Evolutionary conservation across 2,329 filamentous ascomycete species (phyloP), one percentile per base, ranked within the genome.

Genomic region (Metarhizium album): DNA sequence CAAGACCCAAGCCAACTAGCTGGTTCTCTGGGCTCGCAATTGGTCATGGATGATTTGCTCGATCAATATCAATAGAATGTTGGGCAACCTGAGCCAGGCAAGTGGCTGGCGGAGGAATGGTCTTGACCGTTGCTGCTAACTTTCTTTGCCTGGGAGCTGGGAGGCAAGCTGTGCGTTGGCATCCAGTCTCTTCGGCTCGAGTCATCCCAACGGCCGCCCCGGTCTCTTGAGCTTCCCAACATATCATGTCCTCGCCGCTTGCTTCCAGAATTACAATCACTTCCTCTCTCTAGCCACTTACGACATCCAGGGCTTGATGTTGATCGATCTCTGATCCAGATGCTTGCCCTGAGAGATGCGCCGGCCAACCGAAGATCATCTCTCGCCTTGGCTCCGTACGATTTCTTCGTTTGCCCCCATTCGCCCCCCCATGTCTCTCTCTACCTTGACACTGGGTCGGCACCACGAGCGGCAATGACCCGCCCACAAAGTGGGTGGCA

Each of bases 401-500:
- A 5, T 6, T 40, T 11, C 16, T 18, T 18, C 37, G 16, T n/a
- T 40, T 22, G 11, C 37, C 37, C 37, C 37, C 37, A 9, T 18
- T 3, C n/a, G 18, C 16, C 37, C 16, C 16, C n/a, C 37, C n/a
- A 20, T 20, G 16, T 18, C 18, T 40, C n/a, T 40, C 37, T 40
- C 18, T 9, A 20, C 6, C 8, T 18, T 18, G 6, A 46, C 24
- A 13, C 14, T 46, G 29, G 37, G 27, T 13, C 27, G 31, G n/a
- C 20, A 46, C 24, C 20, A 18, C 27, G 35, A 23, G 48, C 47
- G 40, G 40, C 23, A 18, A 50, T 35, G 48, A 47, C 51, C 49
- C 49, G 49, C 52, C 45, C 18, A 46, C 37, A 52, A 51, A 42
- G 2, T 11, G 51, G 50, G 54, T 55, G 46, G 40, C 23, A 46